A percentile compares a stretch with the other conserved stretches of the same genome.
Conservation (phyloP, 208 protist species). For the Dictyostelium gargantuum region DNA sequence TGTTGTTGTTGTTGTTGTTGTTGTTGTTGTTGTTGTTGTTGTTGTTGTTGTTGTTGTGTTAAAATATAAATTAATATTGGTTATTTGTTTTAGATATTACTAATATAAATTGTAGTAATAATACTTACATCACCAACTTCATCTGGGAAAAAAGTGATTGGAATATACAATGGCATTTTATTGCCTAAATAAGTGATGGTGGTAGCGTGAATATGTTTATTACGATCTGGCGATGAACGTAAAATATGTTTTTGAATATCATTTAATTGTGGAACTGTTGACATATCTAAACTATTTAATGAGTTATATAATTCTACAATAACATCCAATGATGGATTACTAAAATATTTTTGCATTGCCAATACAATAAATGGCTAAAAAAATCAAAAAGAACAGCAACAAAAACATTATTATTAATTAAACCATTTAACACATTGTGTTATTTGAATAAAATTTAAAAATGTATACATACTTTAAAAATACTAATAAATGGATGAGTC, state of each 20-base stretch:
- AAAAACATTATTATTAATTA: neutral
- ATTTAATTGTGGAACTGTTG: slow-evolving; percentile 61
- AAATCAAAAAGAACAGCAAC: neutral
- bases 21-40: too few relatives aligned
- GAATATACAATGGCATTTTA: slow-evolving; percentile 71
- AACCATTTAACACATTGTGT: too few relatives aligned
- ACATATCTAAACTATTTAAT: slow-evolving; percentile 78
- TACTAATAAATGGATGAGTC: slow-evolving; percentile 71
- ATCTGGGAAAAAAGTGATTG: slow-evolving; percentile 72
- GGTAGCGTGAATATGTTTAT: slow-evolving; percentile 35
- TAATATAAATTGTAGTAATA: neutral
- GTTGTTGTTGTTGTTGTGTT: too few relatives aligned
- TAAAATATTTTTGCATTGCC: slow-evolving; percentile 74
- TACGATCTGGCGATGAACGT: slow-evolving; percentile 61
- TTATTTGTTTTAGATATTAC: too few relatives aligned
- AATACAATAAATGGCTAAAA: slow-evolving; percentile 76
- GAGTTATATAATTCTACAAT: slow-evolving; percentile 76
- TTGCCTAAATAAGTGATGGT: slow-evolving; percentile 60
- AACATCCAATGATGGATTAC: slow-evolving; percentile 25
- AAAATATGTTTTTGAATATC: slow-evolving; percentile 67
- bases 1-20: neutral
- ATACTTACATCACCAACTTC: slow-evolving; percentile 74
- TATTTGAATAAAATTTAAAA: too few relatives aligned
- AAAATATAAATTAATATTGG: too few relatives aligned
- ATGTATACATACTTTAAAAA: slow-evolving; percentile 75